Base-by-base conservation (phyloP, 768 basidiomycete species). In the Guyanaporus albipodus region DNA sequence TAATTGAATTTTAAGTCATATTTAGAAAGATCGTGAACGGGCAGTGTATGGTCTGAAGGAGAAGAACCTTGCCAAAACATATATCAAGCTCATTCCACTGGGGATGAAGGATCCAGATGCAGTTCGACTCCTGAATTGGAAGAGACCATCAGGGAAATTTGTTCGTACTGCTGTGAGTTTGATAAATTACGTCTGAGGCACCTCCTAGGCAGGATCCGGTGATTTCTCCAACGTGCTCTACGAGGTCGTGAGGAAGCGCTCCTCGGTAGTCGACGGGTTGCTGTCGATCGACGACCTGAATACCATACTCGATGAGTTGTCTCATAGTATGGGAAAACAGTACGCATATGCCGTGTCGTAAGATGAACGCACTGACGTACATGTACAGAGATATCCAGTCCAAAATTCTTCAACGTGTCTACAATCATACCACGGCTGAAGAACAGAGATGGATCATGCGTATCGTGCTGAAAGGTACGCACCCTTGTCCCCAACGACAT, bases 371-470 rank as follows among this genome's bases (percentile, higher is more conserved):
- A 8, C 38, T 66, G 44, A 60, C 51, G 26, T 31, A 23, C 5
- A 4, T n/a, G 48, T 27, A 7, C 58, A 96, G 92, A 22, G 84
- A 88, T 17, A 57, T 78, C 10, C 89, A 94, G 57, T 77, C 82
- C 4, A 85, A 77, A 39, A 79, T 92, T 22, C 63, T 97, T 51
- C 81, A 85, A 53, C 78, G 85, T 2, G 64, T 96, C 2, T 86
- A 87, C 55, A 86, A 89, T 57, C 78, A 79, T 34, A 72, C 85
- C 21, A 95, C 93, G 1, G 73, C 94, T 0, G 80, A 85, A 46
- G 94, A 98, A 59, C 94, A 96, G 59, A 80, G 83, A 38, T 99
- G 96, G 96, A 83, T 99, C 46, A 85, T 90, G n/a, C 80, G 92
- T 8, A 91, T 99, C 62, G 88, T 99, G 38, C 73, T 98, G 27